Evolutionary conservation across 768 basidiomycete species (phyloP), one percentile per base, ranked within the genome.

Genomic region (Termitomyces eurrhizus): DNA sequence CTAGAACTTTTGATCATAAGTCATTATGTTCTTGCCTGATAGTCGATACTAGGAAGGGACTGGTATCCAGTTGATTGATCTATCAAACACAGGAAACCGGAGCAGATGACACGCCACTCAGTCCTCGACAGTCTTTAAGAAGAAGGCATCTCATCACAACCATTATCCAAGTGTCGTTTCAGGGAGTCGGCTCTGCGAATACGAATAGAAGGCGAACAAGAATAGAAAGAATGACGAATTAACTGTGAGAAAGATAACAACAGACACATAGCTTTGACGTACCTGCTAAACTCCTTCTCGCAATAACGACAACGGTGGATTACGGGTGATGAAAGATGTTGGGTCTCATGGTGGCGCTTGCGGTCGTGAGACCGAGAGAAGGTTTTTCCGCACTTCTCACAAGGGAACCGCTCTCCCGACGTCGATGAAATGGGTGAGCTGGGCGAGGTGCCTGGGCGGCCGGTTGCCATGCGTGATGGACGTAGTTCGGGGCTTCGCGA

Each of bases 351-450:
- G 73, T 93, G 90, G 63, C 90, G 83, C 74, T 92, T 90, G 64
- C 88, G 83, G 73, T 93, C 90, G 72, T 92, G 89, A 60, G 87
- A 80, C 63, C 90, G 83, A 37, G 89, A 90, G 71, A 92, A 92
- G 29, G 89, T 87, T 73, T 88, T 88, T 56, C 86, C 85, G 71
- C 90, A 92, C 64, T 83, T 81, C 59, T 88, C 83, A 74, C 90
- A 92, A 58, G 80, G 78, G 75, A 81, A 89, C 42, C 88, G 83
- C 68, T 90, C 89, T 52, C 80, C 81, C 51, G 78, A 73, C 56
- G 80, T 73, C 59, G 77, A 78, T 48, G 76, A 71, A 41, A 71
- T 70, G 41, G 77, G 74, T 29, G 78, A 75, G 39, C 71, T 65
- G 65, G 80, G 72, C 62, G 74, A 64, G 61, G 77, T 77, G 66